A percentile compares a stretch with the other conserved stretches of the same genome.
Conservation (phyloP, 768 basidiomycete genomes). For the Antrodiella citrinella region DNA sequence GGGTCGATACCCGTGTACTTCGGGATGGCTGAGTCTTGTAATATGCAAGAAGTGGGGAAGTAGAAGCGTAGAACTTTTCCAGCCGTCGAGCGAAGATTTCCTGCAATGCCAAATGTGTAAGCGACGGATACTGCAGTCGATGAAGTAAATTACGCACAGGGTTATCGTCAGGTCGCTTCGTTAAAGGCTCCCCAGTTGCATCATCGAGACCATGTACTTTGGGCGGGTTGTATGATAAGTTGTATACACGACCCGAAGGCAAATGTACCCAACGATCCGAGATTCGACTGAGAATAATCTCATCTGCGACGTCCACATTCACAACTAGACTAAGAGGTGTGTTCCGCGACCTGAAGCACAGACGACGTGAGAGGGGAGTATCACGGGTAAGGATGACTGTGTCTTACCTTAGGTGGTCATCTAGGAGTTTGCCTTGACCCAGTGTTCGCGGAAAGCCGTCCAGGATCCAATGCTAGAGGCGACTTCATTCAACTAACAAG, state of each 20-base stretch:
- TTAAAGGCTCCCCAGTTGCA: conserved; percentile 79
- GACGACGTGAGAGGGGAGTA: conserved; percentile 3
- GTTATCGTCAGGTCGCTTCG: conserved; percentile 84
- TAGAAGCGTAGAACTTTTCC: conserved; percentile 67
- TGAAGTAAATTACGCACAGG: conserved; percentile 47
- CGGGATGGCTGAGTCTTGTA: conserved; percentile 42
- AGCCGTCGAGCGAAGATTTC: conserved; percentile 74
- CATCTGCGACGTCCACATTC: conserved; percentile 83
- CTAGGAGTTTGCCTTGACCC: conserved; percentile 73
- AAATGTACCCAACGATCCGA: conserved; percentile 87
- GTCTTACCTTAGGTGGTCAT: conserved; percentile 61
- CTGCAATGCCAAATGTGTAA: conserved; percentile 28
- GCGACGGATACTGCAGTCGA: background rate
- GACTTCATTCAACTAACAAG: background rate
- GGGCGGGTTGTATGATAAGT: conserved; percentile 80
- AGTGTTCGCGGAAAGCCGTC: conserved; percentile 91
- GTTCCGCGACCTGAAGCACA: conserved; percentile 47
- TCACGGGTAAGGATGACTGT: background rate
- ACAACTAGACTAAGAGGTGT: conserved; percentile 73
- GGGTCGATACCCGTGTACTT: conserved; percentile 44
- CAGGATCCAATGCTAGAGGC: conserved; percentile 73
- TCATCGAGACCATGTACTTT: conserved; percentile 77
- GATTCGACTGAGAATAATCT: conserved; percentile 78
- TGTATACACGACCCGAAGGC: conserved; percentile 86
- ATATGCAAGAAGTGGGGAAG: conserved; percentile 73